These are phyloP conservation scores for Leccinum truebloodii DNA, from an alignment of 768 basidiomycete genomes.

Conservation along the genomic window DNA sequence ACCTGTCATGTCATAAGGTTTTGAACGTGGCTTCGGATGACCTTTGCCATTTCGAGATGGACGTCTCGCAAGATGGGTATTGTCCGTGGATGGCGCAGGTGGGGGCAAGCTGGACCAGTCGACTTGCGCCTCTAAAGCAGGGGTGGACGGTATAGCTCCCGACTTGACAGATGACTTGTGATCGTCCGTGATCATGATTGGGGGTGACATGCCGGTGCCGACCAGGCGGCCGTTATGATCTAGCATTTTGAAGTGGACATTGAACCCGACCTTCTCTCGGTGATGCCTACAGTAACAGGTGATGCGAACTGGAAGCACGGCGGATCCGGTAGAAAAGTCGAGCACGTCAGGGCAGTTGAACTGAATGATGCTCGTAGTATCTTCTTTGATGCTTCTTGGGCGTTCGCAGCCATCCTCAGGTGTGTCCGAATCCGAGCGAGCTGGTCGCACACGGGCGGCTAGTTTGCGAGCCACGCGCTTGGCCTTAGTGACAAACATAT, in stretches of 20 bases:
- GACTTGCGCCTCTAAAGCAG: conserved; percentile 40
- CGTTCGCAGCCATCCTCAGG: conserved; percentile 55
- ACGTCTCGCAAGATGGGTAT: conserved; percentile 48
- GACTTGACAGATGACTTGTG: conserved; percentile 75
- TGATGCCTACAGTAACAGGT: conserved; percentile 99
- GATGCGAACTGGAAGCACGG: conserved; percentile 88
- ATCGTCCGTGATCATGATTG: conserved; percentile 99
- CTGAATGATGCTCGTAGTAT: conserved; percentile 84
- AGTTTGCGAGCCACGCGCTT: conserved; percentile 90
- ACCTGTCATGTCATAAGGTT: conserved; percentile 60
- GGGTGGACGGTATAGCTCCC: conserved; percentile 30
- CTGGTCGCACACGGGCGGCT: conserved; percentile 78
- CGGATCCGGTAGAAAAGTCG: conserved; percentile 85
- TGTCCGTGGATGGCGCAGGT: conserved; percentile 28
- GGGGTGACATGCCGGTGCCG: conserved; percentile 77
- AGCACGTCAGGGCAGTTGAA: conserved; percentile 93
- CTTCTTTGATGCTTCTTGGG: conserved; percentile 49
- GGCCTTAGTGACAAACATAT: conserved; percentile 48
- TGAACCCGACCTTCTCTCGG: conserved; percentile 94
- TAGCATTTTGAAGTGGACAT: conserved; percentile 83
- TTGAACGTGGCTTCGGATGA: conserved; percentile 57
- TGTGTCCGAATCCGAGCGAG: conserved; percentile 73
- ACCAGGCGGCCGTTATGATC: conserved; percentile 79
- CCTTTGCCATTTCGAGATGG: conserved; percentile 47
- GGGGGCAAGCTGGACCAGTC: conserved; percentile 50